A percentile compares a stretch with the other conserved stretches of the same genome.
These are phyloP conservation scores for Neurospora terricola DNA, from an alignment of 495 filamentous ascomycete genomes.

Conservation along the genomic window DNA sequence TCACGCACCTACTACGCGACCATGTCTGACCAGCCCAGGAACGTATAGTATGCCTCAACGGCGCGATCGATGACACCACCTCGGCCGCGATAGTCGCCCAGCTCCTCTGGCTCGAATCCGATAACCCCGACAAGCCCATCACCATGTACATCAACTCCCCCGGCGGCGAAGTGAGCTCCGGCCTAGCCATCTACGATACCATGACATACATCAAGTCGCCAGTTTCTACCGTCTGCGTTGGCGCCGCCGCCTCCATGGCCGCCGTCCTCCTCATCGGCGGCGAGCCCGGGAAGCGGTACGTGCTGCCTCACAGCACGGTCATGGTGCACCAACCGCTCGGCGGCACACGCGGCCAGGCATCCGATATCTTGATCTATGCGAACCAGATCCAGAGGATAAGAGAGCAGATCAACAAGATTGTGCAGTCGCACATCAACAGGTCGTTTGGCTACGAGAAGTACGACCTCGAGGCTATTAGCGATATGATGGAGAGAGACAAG, in stretches of 20 bases:
- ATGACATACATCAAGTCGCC: constrained; percentile 94
- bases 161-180: constrained; percentile 88
- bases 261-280: constrained; percentile 81
- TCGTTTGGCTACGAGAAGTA: constrained; percentile 47
- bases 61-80: constrained; percentile 75
- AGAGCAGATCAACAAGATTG: constrained; percentile 80
- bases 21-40: constrained; percentile 43
- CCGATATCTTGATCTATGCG: constrained; percentile 92
- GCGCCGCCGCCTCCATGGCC: constrained; percentile 92
- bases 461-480: constrained; percentile 71
- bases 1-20: background rate
- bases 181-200: constrained; percentile 95
- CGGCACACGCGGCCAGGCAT: constrained; percentile 81
- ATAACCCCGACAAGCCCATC: constrained; percentile 85
- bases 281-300: constrained; percentile 73
- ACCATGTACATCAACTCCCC: constrained; percentile 97
- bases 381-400: constrained; percentile 89
- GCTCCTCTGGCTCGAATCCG: constrained; percentile 95
- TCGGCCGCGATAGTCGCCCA: constrained; percentile 91
- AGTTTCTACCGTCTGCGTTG: constrained; percentile 88
- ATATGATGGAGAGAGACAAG: constrained; percentile 91
- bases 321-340: constrained; percentile 96
- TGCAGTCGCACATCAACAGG: constrained; percentile 74
- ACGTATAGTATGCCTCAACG: constrained; percentile 92
- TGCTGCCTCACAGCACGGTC: constrained; percentile 80